Conservation (phyloP, 352 stramenopile species). For the Phytophthora meadii region DNA sequence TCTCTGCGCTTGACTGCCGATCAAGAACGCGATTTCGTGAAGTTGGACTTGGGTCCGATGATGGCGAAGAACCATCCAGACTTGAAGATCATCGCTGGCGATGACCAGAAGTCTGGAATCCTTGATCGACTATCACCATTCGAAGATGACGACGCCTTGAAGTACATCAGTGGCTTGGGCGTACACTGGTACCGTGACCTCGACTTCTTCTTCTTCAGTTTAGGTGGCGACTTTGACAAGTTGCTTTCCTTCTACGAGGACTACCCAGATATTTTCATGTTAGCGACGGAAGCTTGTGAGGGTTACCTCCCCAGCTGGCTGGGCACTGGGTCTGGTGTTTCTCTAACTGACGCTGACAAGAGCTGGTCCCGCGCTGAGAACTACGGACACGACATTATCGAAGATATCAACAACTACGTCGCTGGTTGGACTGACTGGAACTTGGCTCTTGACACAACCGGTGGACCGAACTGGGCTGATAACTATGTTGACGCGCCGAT, state of each 20-base stretch:
- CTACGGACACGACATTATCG: slow-evolving; percentile 86
- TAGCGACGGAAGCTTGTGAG: slow-evolving; percentile 78
- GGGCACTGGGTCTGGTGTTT: slow-evolving; percentile 50
- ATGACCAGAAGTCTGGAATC: slow-evolving; percentile 84
- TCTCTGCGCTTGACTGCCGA: slow-evolving; percentile 49
- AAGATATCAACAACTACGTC: slow-evolving; percentile 80
- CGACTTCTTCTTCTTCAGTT: slow-evolving; percentile 49
- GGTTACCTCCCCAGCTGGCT: slow-evolving; percentile 54
- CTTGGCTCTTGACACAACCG: slow-evolving; percentile 71
- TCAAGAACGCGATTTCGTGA: slow-evolving; percentile 72
- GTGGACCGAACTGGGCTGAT: slow-evolving; percentile 76
- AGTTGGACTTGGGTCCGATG: slow-evolving; percentile 73
- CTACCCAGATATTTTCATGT: slow-evolving; percentile 77
- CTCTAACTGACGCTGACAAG: slow-evolving; percentile 37
- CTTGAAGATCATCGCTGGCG: slow-evolving; percentile 83
- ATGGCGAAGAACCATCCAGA: slow-evolving; percentile 72
- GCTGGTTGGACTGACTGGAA: slow-evolving; percentile 91
- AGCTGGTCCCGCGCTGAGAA: slow-evolving; percentile 74
- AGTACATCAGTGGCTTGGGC: slow-evolving; percentile 83
- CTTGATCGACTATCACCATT: slow-evolving; percentile 48
- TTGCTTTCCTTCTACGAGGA: slow-evolving; percentile 49
- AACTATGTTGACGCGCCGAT: slow-evolving; percentile 54
- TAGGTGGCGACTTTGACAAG: slow-evolving; percentile 49
- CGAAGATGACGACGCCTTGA: slow-evolving; percentile 45
- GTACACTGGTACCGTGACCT: slow-evolving; percentile 89